Percentiles rank a stretch among this genome's conserved stretches.
Conservation (phyloP, 2,329 filamentous ascomycete genomes). For the Clarireedia hainanense region DNA sequence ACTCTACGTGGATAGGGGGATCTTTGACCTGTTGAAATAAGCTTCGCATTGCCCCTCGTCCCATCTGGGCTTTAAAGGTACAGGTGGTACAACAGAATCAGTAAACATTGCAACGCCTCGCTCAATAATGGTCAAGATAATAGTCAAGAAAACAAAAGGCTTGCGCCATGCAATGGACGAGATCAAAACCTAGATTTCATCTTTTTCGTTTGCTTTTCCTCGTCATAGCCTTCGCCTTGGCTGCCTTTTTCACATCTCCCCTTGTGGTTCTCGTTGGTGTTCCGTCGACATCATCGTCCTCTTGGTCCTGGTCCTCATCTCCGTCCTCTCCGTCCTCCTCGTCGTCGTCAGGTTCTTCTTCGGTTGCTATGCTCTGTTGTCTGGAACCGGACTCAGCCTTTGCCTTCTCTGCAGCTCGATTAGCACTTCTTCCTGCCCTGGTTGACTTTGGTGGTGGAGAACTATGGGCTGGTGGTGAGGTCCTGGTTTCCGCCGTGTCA, state of each 20-base stretch:
- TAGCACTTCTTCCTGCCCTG: slow-evolving; percentile 27
- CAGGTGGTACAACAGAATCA: too few species aligned
- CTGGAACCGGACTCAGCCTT: slow-evolving; percentile 32
- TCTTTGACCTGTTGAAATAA: too few species aligned
- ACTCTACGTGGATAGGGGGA: too few species aligned
- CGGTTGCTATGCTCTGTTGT: slow-evolving; percentile 28
- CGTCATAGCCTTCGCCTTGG: slow-evolving; percentile 12
- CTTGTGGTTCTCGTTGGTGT: slow-evolving; percentile 24
- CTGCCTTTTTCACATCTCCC: slow-evolving; percentile 15
- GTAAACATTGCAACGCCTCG: background rate
- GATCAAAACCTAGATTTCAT: slow-evolving; percentile 6
- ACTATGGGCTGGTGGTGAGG: slow-evolving; percentile 31
- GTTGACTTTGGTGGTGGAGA: slow-evolving; percentile 34
- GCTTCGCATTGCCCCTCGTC: too few species aligned
- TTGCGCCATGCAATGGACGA: background rate
- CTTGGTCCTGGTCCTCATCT: slow-evolving; percentile 30
- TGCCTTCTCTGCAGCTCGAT: slow-evolving; percentile 36
- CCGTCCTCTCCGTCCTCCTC: slow-evolving; percentile 30
- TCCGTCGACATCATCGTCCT: slow-evolving; percentile 30
- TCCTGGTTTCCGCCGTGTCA: slow-evolving; percentile 41
- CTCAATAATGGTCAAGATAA: background rate
- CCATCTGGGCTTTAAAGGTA: too few species aligned
- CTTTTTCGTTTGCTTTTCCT: slow-evolving; percentile 27
- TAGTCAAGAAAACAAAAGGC: background rate
- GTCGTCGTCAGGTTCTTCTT: slow-evolving; percentile 24